phyloP scores from a whole-genome alignment of 305 asterid genomes.

The Fraxinus sp. region DNA sequence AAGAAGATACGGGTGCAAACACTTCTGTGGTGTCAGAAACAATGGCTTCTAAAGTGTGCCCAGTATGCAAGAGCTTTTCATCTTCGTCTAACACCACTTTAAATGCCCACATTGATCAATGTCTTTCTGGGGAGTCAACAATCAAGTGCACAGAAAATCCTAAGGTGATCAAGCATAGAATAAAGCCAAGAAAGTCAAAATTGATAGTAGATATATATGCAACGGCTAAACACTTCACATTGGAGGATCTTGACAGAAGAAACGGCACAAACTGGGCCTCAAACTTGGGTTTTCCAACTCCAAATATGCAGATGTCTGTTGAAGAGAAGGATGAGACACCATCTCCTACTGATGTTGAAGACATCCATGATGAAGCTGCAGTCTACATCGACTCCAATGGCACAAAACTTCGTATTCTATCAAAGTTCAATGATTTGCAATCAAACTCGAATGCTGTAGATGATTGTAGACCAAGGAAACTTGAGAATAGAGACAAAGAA shows the following conservation, averaged over 20 bases:
- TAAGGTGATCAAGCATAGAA: conserved; percentile 60
- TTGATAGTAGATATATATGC: conserved; percentile 72
- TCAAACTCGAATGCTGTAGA: conserved; percentile 27
- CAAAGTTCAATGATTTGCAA: conserved; percentile 48
- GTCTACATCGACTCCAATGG: conserved; percentile 81
- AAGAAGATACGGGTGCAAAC: conserved; percentile 41
- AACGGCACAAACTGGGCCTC: conserved; percentile 84
- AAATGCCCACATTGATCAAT: conserved; percentile 95
- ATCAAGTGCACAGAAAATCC: conserved; percentile 46
- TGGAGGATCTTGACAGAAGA: conserved; percentile 95
- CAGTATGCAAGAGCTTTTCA: conserved; percentile 89
- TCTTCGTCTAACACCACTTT: conserved; percentile 94
- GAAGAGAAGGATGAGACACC: conserved; percentile 34
- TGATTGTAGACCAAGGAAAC: conserved; percentile 33
- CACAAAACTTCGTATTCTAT: conserved; percentile 72
- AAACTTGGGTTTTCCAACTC: conserved; percentile 36
- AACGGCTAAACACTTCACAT: conserved; percentile 64
- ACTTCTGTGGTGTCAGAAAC: conserved; percentile 50
- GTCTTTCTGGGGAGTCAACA: conserved; percentile 71
- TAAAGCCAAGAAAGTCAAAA: conserved; percentile 69
- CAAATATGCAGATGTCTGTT: conserved; percentile 39
- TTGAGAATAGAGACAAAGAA: conserved; percentile 39
- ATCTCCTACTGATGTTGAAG: conserved; percentile 36
- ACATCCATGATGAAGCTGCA: conserved; percentile 47
- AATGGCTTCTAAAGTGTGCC: conserved; percentile 92